A percentile compares a stretch with the other conserved stretches of the same genome.
phyloP scores from a whole-genome alignment of 2,329 filamentous ascomycete species.

The Nemania abortiva region DNA sequence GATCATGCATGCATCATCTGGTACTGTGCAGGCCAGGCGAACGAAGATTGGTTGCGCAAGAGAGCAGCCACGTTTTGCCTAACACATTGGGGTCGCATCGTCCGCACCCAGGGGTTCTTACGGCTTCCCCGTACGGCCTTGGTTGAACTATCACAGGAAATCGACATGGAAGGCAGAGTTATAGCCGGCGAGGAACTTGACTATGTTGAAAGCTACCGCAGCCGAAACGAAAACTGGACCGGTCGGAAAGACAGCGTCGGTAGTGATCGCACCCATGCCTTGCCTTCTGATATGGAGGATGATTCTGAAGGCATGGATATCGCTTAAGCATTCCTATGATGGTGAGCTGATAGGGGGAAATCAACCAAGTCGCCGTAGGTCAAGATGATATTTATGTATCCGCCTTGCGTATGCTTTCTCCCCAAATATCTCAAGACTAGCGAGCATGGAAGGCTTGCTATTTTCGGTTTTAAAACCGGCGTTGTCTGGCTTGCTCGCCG shows the following conservation, averaged over 20 bases:
- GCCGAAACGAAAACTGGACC: constrained; percentile 58
- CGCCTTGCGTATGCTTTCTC: neutral
- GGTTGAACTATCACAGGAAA: constrained; percentile 92
- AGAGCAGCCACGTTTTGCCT: constrained; percentile 90
- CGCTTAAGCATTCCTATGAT: constrained; percentile 43
- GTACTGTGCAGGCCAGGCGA: constrained; percentile 90
- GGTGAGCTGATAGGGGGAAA: neutral
- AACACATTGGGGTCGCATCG: constrained; percentile 93
- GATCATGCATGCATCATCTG: constrained; percentile 96
- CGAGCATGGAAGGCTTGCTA: constrained; percentile 15
- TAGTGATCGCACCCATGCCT: constrained; percentile 68
- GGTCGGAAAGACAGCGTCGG: constrained; percentile 70
- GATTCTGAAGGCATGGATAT: constrained; percentile 75
- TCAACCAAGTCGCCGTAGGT: neutral
- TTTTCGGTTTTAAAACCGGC: constrained; percentile 11
- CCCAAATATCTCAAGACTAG: constrained; percentile 16
- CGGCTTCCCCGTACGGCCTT: constrained; percentile 81
- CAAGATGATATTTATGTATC: constrained; percentile 8
- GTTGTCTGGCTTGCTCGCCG: constrained; percentile 19
- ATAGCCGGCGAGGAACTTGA: constrained; percentile 87
- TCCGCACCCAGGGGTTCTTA: constrained; percentile 88
- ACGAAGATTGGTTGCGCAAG: constrained; percentile 92
- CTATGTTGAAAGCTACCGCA: constrained; percentile 64
- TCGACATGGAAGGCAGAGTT: constrained; percentile 92
- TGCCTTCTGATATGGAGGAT: constrained; percentile 67